These are phyloP conservation scores for Colletotrichum sp. DNA, from an alignment of 2,329 filamentous ascomycete genomes.

Conservation along the genomic window DNA sequence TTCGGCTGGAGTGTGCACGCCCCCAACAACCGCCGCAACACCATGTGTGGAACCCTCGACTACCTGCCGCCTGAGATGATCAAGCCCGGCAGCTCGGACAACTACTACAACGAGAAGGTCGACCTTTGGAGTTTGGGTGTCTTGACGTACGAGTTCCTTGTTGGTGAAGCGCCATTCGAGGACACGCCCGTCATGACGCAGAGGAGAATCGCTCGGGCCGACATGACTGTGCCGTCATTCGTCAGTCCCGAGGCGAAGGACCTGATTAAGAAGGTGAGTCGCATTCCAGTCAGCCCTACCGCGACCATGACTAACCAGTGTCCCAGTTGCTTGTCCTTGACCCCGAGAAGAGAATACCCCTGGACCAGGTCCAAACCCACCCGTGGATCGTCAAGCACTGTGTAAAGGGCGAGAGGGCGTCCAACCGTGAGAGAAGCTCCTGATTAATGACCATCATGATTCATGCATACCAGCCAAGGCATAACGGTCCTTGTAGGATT, in stretches of 20 bases:
- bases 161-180: conserved; percentile 96
- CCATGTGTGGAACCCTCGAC: conserved; percentile 96
- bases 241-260: conserved; percentile 91
- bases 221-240: conserved; percentile 92
- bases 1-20: conserved; percentile 99
- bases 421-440: conserved; percentile 53
- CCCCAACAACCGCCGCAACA: conserved; percentile 90
- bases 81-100: conserved; percentile 78
- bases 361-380: conserved; percentile 87
- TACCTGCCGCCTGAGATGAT: conserved; percentile 99
- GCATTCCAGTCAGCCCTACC: background rate
- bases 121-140: conserved; percentile 97
- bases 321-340: conserved; percentile 85
- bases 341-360: conserved; percentile 88
- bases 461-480: conserved; percentile 23
- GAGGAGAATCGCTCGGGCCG: conserved; percentile 82
- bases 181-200: conserved; percentile 96
- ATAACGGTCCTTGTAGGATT: conserved; percentile 23
- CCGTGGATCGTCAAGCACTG: conserved; percentile 99
- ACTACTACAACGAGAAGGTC: conserved; percentile 93
- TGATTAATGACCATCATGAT: conserved; percentile 24
- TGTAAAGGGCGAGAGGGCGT: conserved; percentile 63
- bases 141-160: conserved; percentile 93
- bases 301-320: conserved; percentile 16
- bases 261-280: conserved; percentile 83